Conservation (phyloP, 306 rosid species). For the Lupinus albus region DNA sequence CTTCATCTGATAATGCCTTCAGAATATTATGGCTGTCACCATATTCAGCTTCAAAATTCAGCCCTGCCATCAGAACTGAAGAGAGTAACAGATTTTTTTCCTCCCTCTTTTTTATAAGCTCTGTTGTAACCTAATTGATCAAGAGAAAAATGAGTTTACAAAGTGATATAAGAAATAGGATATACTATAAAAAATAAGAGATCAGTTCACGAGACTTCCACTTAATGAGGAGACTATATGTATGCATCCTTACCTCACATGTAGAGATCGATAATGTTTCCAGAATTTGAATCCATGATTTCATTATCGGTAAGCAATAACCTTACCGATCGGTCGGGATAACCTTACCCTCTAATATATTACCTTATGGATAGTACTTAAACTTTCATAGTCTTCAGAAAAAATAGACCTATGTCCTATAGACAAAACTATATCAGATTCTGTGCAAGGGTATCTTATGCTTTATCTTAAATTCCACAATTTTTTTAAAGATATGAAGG, state of each 20-base stretch:
- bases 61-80: slow-evolving; percentile 60
- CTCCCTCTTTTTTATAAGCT: neutral
- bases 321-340: no score
- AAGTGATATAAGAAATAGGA: slow-evolving; percentile 21
- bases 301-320: no score
- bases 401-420: slow-evolving; percentile 29
- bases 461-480: slow-evolving; percentile 14
- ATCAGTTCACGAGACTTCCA: no score
- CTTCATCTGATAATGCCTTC: slow-evolving; percentile 60
- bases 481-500: slow-evolving; percentile 4
- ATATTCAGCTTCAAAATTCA: slow-evolving; percentile 45
- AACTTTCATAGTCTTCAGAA: slow-evolving; percentile 4
- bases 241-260: no score
- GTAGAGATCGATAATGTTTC: no score
- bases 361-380: slow-evolving; percentile 18
- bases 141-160: slow-evolving; percentile 32
- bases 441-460: slow-evolving; percentile 14
- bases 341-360: no score
- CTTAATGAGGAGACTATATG: no score
- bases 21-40: slow-evolving; percentile 47
- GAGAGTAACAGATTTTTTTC: slow-evolving; percentile 32
- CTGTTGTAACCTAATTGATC: slow-evolving; percentile 39
- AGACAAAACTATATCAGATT: slow-evolving; percentile 34
- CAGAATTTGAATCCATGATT: no score
- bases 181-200: no score